Base-by-base conservation (phyloP, 371 early-diverging fungal genomes). In the Mucor circinelloides region DNA sequence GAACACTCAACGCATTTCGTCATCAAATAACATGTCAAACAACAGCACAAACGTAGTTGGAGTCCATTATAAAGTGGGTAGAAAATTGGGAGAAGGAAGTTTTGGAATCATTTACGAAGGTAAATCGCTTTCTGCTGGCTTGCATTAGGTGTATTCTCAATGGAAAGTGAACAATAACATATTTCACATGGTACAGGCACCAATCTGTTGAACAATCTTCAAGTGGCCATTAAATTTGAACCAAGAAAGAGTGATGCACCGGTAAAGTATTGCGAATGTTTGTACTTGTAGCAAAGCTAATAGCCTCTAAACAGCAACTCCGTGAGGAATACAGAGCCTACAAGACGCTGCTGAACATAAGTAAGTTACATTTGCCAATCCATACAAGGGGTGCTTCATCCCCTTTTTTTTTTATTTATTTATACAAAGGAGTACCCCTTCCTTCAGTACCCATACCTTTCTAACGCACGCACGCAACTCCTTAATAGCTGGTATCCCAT, bases 61-160 rank as follows among this genome's bases (percentile, higher is more conserved):
- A n/a, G 94, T 93, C 19, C 96, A 96, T 74, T 97, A 93, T 77
- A 91, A 86, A 69, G 95, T 96, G 27, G 95, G 95, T 58, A 89
- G 89, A 76, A 94, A 94, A 82, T 91, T 97, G 79, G 97, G 97
- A 31, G 96, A 96, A 76, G 97, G 97, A 27, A 90, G 90, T 72
- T 97, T 97, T 85, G 97, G 97, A 46, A 91, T 95, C 76, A 95
- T 97, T 66, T 97, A 96, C 78, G 95, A 96, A 89, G 97, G 97
- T 93, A 86, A 42, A 13, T 46, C 3, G 12, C 23, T 50, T 44
- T 44, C 17, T 44, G 17, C 46, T 19, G 23, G 19, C 27, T 40
- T 40, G 17, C 40, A 40, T 40, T 13, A 40, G 27, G 27, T 25
- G 25, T 52, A 27, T 27, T 52, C 52, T 46, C 40, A 40, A 40